A percentile compares a stretch with the other conserved stretches of the same genome.
These are phyloP conservation scores for Viola odorata DNA, from an alignment of 345 rosid species.

Conservation along the genomic window DNA sequence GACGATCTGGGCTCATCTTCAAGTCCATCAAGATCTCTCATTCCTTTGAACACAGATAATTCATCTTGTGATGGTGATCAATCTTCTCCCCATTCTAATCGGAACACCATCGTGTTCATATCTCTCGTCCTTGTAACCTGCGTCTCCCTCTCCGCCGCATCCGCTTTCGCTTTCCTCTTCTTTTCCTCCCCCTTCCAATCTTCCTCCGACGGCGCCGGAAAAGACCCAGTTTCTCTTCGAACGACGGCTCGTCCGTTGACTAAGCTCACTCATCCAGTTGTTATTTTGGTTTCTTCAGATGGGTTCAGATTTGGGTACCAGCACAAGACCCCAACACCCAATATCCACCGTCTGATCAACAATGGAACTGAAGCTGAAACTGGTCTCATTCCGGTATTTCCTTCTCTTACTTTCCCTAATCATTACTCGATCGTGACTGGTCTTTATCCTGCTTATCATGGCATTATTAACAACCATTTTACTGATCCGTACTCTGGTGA, in stretches of 20 bases:
- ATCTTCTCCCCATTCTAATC: constrained; percentile 13
- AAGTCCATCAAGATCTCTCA: constrained; percentile 48
- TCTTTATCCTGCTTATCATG: constrained; percentile 83
- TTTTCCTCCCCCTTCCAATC: constrained; percentile 28
- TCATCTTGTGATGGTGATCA: constrained; percentile 18
- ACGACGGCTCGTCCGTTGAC: constrained; percentile 49
- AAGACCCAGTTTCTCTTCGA: constrained; percentile 11
- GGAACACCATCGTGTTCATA: constrained; percentile 41
- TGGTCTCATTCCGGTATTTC: constrained; percentile 86
- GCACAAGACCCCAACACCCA: constrained; percentile 64
- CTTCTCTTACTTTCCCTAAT: constrained; percentile 83
- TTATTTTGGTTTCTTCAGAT: constrained; percentile 74
- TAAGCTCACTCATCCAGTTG: constrained; percentile 60
- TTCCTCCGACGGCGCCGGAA: not conserved
- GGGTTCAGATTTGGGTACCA: constrained; percentile 98
- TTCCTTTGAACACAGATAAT: constrained; percentile 38
- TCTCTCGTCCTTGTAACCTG: constrained; percentile 50
- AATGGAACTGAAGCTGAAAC: constrained; percentile 84
- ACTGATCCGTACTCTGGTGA: constrained; percentile 58
- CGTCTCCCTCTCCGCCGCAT: constrained; percentile 65
- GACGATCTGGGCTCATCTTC: constrained; percentile 23
- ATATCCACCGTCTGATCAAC: constrained; percentile 59
- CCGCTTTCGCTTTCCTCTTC: constrained; percentile 66
- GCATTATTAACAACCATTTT: constrained; percentile 68
- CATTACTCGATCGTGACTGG: constrained; percentile 95